Evolutionary conservation across 148 eudicot genomes (phyloP), one percentile per base, ranked within the genome.

Genomic region (Cornus kousa): DNA sequence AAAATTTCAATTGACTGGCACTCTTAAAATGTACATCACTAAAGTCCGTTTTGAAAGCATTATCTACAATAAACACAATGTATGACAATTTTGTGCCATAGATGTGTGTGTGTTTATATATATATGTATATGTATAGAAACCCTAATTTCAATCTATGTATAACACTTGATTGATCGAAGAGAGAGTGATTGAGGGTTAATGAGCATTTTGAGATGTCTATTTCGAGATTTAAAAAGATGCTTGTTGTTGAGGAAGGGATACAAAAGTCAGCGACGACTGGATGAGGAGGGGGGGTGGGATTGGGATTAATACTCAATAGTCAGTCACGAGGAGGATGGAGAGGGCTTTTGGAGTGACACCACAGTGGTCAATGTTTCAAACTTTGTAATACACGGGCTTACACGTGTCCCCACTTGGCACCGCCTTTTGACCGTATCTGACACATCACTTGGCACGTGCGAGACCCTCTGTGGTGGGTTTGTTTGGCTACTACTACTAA

Each of bases 351-450:
- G 37, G 62, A 24, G 66, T 62, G 66, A 62, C 2, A 20, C 17
- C 17, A 20, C 22, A 17, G 66, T 53, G 76, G 83, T 80, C 83
- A 80, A 75, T 60, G 73, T 69, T 75, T 74, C 67, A 35, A 73
- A 60, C 68, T 68, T 9, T 68, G 32, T 64, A 46, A 31, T 5
- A 0, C 1, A 16, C 10, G 22, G 17, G 55, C 53, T 6, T 33
- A 80, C 88, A 83, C 85, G 85, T 80, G 85, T 85, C 84, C 80
- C 79, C 43, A 55, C 80, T 79, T 74, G 80, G 82, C 89, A 88
- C 91, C 91, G 89, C 65, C 91, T 73, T 82, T 88, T 88, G 91
- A 88, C 89, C 83, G 72, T 43, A 57, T 79, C 77, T 84, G 76
- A 80, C 87, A 80, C 60, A 22, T 73, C 81, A 74, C 82, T 68